These are phyloP conservation scores for Plasmodium adleri DNA, from an alignment of 169 alveolate genomes.

Conservation along the genomic window DNA sequence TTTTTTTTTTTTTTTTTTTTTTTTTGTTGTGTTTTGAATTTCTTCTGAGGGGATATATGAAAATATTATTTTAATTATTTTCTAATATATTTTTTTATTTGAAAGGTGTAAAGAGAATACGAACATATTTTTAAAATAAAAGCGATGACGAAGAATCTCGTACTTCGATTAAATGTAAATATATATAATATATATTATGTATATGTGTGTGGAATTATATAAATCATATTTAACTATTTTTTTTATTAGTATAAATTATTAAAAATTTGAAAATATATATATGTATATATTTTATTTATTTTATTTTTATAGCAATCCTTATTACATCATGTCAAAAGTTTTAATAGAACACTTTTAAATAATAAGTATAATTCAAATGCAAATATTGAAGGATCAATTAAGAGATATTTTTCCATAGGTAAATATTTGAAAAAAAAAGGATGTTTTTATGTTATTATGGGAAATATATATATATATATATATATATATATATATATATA, in stretches of 20 bases:
- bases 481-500: not conserved
- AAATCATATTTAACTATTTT: no score
- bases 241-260: no score
- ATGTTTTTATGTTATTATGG: not conserved
- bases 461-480: not conserved
- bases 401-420: constrained; percentile 74
- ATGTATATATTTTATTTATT: not conserved
- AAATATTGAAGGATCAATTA: constrained; percentile 8
- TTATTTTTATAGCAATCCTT: constrained; percentile 38
- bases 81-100: not conserved
- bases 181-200: not conserved
- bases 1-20: no score
- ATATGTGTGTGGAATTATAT: no score
- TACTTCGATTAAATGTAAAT: constrained; percentile 64
- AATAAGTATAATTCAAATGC: constrained; percentile 7
- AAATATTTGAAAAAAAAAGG: not conserved
- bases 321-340: constrained; percentile 26
- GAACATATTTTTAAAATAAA: constrained; percentile 15
- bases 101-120: constrained; percentile 5
- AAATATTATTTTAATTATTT: not conserved
- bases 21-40: constrained; percentile 5
- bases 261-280: no score
- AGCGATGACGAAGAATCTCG: constrained; percentile 59
- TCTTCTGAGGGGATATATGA: constrained; percentile 13
- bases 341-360: constrained; percentile 36